A percentile compares a stretch with the other conserved stretches of the same genome.
Conservation (phyloP, 1,284 basidiomycete species). For the Cryptococcus sp. region DNA sequence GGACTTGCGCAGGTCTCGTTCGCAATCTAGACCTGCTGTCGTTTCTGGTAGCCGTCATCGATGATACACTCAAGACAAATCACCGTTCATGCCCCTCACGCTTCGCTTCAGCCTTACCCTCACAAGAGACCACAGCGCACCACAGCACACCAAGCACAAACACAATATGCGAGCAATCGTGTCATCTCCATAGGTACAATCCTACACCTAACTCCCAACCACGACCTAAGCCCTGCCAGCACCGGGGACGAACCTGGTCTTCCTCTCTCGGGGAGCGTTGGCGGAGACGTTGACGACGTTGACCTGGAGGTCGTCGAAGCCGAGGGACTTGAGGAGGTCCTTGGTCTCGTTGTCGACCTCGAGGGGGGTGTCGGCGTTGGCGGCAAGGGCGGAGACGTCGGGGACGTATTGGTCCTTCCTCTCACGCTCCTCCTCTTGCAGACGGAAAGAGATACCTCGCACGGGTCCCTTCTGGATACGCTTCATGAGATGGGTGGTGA, state of each 20-base stretch:
- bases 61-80: neutral
- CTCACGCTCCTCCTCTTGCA: conserved; percentile 99
- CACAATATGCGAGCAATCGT: neutral
- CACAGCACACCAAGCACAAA: neutral
- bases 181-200: conserved; percentile 2
- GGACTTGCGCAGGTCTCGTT: too few species aligned
- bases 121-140: too few species aligned
- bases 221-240: conserved; percentile 58
- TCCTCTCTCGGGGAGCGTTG: conserved; percentile 66
- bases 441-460: conserved; percentile 99
- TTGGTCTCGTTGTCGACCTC: conserved; percentile 91
- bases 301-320: conserved; percentile 85
- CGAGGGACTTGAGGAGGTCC: conserved; percentile 84
- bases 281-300: conserved; percentile 68
- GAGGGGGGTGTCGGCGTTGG: conserved; percentile 65
- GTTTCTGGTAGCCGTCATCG: too few species aligned
- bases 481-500: conserved; percentile 99
- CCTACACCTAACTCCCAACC: neutral
- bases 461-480: conserved; percentile 99
- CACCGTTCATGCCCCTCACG: neutral
- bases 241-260: conserved; percentile 80
- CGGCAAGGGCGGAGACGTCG: conserved; percentile 91
- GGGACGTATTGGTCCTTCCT: conserved; percentile 98
- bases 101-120: neutral
- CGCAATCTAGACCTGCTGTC: too few species aligned